Evolutionary conservation across 2,329 filamentous ascomycete genomes (phyloP), one percentile per base, ranked within the genome.

Genomic region (Gyromitra esculenta): DNA sequence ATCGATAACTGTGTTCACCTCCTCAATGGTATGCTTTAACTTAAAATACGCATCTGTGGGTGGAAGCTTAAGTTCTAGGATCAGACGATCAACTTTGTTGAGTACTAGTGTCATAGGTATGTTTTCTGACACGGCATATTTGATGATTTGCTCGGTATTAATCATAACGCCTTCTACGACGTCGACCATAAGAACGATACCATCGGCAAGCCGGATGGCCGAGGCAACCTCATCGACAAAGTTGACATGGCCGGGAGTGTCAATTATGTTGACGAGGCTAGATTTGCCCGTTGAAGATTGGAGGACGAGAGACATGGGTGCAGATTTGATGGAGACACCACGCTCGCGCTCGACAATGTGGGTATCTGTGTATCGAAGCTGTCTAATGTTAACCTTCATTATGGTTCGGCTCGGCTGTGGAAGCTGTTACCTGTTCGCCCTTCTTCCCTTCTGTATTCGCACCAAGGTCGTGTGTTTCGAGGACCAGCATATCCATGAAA

Each of bases 81-180:
- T 97, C 76, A 99, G 85, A 31, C 96, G 90, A 81, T 99, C 96
- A 90, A 99, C 91, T 86, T 99, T 99, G 87, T 98, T 99, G 84
- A 99, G 88, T 72, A 99, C 90, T 77, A 99, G 86, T 0, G 93
- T 96, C 80, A 99, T 85, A 0, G 96, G 95, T 3, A 98, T 87
- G 81, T 94, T 92, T 83, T 97, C 93, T 37, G 97, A 87, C 1
- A 97, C 91, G 1, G 94, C 94, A 83, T 99, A 93, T 85, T 93
- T 97, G 85, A 99, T 97, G 81, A 97, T 94, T 83, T 97, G 92
- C 84, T 99, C 95, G 0, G 96, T 97, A 83, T 97, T 97, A 81
- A 96, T 89, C 85, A 98, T 96, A n/a, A 99, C 94, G n/a, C 96
- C 96, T 84, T 99, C 96, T 0, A 99, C 93, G 25, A 97, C 93